A percentile compares a stretch with the other conserved stretches of the same genome.
These are phyloP conservation scores for Sarocladium strictum DNA, from an alignment of 2,329 filamentous ascomycete species.

Conservation along the genomic window DNA sequence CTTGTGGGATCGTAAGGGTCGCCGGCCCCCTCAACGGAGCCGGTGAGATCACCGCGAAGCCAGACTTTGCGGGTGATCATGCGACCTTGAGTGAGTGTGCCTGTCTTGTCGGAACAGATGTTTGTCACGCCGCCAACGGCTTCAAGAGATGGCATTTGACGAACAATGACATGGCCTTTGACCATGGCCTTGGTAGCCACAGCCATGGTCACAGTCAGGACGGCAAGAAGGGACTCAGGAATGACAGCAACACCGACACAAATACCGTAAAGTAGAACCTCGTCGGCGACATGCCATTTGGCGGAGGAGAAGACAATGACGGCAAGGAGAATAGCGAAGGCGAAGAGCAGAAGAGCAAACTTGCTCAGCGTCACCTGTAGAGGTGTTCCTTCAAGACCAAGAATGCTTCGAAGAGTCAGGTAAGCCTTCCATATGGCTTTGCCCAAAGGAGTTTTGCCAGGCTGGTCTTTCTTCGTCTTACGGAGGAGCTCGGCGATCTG, in stretches of 20 bases:
- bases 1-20: conserved; percentile 57
- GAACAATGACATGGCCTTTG: conserved; percentile 58
- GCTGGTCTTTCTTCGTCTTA: conserved; percentile 41
- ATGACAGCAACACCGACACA: conserved; percentile 59
- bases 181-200: conserved; percentile 61
- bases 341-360: conserved; percentile 76
- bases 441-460: conserved; percentile 34
- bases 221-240: conserved; percentile 61
- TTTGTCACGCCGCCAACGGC: conserved; percentile 65
- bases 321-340: conserved; percentile 56
- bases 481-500: conserved; percentile 67
- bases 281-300: conserved; percentile 45
- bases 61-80: conserved; percentile 61
- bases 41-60: conserved; percentile 47
- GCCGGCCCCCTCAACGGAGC: conserved; percentile 47
- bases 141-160: conserved; percentile 59
- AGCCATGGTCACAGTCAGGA: conserved; percentile 66
- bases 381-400: conserved; percentile 70
- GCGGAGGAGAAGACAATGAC: conserved; percentile 57
- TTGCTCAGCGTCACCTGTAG: conserved; percentile 81
- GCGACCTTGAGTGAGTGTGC: conserved; percentile 59
- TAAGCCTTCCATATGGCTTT: conserved; percentile 37
- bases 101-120: conserved; percentile 67
- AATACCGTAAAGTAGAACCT: conserved; percentile 56
- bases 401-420: conserved; percentile 43